These are phyloP conservation scores for Pseudohalonectria lignicola DNA, from an alignment of 2,329 filamentous ascomycete genomes.

Conservation along the genomic window DNA sequence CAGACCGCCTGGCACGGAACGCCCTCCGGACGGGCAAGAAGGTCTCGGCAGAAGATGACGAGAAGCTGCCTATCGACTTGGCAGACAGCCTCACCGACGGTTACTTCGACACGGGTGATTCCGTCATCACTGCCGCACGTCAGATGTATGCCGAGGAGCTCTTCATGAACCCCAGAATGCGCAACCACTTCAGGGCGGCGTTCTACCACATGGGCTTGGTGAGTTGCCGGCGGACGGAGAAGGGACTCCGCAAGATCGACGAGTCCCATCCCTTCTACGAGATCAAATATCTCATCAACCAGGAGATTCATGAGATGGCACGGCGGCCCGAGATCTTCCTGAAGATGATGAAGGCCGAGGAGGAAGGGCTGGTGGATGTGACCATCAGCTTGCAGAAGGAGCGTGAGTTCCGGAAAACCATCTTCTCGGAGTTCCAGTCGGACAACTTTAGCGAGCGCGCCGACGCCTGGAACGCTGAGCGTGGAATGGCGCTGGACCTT, in stretches of 20 bases:
- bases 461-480: conserved; percentile 87
- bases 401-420: conserved; percentile 61
- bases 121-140: conserved; percentile 69
- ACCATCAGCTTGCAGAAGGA: conserved; percentile 67
- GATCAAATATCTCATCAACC: conserved; percentile 90
- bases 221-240: conserved; percentile 84
- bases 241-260: conserved; percentile 85
- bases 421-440: conserved; percentile 78
- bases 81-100: conserved; percentile 67
- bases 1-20: conserved; percentile 82
- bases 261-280: conserved; percentile 95
- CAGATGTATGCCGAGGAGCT: conserved; percentile 88
- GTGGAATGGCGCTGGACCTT: conserved; percentile 71
- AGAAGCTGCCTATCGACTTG: conserved; percentile 70
- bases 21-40: conserved; percentile 68
- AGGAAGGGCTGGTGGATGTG: conserved; percentile 85
- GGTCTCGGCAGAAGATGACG: conserved; percentile 74
- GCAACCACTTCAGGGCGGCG: conserved; percentile 71
- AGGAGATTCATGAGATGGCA: conserved; percentile 72
- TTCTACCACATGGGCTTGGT: conserved; percentile 79
- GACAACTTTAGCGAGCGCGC: conserved; percentile 94
- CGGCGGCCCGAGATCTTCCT: conserved; percentile 81
- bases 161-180: conserved; percentile 76
- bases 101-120: conserved; percentile 64
- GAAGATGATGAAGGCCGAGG: conserved; percentile 95